Percentiles rank a stretch among this genome's conserved stretches.
phyloP scores from a whole-genome alignment of 768 basidiomycete species.

The Lactarius trivialis region DNA sequence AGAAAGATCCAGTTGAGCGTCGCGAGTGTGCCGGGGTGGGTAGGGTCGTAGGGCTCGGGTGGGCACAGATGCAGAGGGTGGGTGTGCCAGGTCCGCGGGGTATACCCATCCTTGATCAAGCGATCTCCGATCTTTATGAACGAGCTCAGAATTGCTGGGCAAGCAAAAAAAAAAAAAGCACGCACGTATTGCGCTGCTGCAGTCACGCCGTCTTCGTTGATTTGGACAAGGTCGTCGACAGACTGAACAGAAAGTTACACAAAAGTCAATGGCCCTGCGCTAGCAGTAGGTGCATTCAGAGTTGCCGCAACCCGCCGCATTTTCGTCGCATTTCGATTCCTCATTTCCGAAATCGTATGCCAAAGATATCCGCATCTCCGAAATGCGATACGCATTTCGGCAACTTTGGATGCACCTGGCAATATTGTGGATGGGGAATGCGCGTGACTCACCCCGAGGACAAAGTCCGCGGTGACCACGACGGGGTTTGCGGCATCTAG shows the following conservation, averaged over 20 bases:
- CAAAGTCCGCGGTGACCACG: conserved; percentile 20
- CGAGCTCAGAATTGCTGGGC: neutral
- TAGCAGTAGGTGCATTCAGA: too few relatives aligned
- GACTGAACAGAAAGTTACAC: neutral
- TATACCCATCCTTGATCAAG: conserved; percentile 58
- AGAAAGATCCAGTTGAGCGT: conserved; percentile 81
- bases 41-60: conserved; percentile 50
- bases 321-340: too few relatives aligned
- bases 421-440: neutral
- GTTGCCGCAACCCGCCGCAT: too few relatives aligned
- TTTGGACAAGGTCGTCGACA: conserved; percentile 26
- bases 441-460: conserved; percentile 16
- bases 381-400: too few relatives aligned
- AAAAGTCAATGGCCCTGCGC: neutral
- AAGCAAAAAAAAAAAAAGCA: neutral
- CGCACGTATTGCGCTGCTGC: conserved; percentile 19
- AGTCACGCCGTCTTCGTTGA: conserved; percentile 25
- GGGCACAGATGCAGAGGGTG: conserved; percentile 72
- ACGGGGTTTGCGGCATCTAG: conserved; percentile 19
- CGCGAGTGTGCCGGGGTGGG: conserved; percentile 40
- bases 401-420: too few relatives aligned
- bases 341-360: too few relatives aligned
- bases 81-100: conserved; percentile 75
- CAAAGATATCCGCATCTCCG: too few relatives aligned
- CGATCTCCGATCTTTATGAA: conserved; percentile 51